Base-by-base conservation (phyloP, 495 filamentous ascomycete genomes). In the Aspergillus wentii region DNA sequence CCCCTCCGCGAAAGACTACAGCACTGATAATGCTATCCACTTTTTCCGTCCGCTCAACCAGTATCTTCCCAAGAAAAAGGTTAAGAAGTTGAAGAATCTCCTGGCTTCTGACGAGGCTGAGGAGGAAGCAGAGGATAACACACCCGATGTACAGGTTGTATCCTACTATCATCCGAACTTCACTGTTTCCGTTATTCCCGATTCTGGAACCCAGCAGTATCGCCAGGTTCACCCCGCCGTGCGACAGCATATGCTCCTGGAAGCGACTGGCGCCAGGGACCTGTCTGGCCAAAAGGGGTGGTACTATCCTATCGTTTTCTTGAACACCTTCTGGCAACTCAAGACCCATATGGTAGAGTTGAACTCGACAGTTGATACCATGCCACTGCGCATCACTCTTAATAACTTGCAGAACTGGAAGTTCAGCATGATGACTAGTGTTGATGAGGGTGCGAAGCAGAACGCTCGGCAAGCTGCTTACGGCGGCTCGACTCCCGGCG, bases 311-410 rank as follows among this genome's bases (percentile, higher is more conserved):
- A 80, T 95, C 38, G 60, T 95, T 19, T 98, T 82, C 54, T 60
- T 89, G 59, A 98, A 97, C 61, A 92, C 88, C 4, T 98, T 98
- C 68, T 98, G 92, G 92, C 88, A 96, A 62, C 71, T 98, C 47
- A 84, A 75, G 54, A 76, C 74, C 41, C 89, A 97, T 43, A 97
- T 96, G 92, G 84, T 72, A 18, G 75, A 92, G 43, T 66, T 98
- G 13, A 98, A 98, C 62, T 81, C 81, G n/a, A 97, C 92, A 1
- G 86, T 96, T 51, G 79, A 80, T 52, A 75, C 66, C 5, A 68
- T 98, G 6, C 91, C 91, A 3, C 66, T 97, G 41, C 85, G 85
- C 30, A 87, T 98, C 51, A 80, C 83, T 16, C 72, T 98, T 30
- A 80, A 82, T 59, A 89, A 91, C 48, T 67, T 89, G 45, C 69